phyloP scores from a whole-genome alignment of 371 early-diverging fungal species.

The Rhizopus microsporus region DNA sequence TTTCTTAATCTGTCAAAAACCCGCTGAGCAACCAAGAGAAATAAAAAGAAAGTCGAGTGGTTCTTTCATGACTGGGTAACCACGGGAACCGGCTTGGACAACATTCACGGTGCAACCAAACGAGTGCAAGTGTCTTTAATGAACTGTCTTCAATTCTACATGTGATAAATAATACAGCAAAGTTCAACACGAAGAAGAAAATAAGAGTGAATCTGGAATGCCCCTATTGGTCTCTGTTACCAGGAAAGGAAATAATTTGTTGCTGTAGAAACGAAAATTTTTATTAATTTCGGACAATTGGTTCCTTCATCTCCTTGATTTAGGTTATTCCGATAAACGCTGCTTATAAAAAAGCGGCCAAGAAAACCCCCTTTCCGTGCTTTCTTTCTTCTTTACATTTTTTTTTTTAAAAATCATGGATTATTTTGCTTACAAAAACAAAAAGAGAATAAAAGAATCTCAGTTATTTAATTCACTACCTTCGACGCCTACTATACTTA shows the following conservation, averaged over 20 bases:
- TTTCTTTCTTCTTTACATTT: not conserved
- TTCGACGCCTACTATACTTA: conserved; percentile 5
- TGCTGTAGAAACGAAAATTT: not conserved
- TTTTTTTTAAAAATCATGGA: not conserved
- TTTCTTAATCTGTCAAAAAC: too few species aligned
- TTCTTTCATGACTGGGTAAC: conserved; percentile 1
- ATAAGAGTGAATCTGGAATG: not conserved
- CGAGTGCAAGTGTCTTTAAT: too few species aligned
- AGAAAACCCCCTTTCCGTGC: not conserved
- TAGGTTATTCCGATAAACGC: not conserved
- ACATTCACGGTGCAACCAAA: not conserved
- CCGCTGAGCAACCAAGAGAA: not conserved
- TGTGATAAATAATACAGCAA: too few species aligned
- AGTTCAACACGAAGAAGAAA: not conserved
- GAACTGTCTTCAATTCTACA: too few species aligned
- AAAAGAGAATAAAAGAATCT: not conserved
- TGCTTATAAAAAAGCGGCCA: not conserved
- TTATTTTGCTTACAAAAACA: conserved; percentile 1
- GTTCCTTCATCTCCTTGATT: not conserved
- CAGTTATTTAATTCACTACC: not conserved
- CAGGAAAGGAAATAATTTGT: too few species aligned
- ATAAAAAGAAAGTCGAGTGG: not conserved
- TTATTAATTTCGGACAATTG: conserved; percentile 1
- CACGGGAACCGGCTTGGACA: conserved; percentile 1
- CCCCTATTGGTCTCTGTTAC: too few species aligned